These are phyloP conservation scores for Coemansia biformis DNA, from an alignment of 192 early-diverging fungal species.

Conservation along the genomic window DNA sequence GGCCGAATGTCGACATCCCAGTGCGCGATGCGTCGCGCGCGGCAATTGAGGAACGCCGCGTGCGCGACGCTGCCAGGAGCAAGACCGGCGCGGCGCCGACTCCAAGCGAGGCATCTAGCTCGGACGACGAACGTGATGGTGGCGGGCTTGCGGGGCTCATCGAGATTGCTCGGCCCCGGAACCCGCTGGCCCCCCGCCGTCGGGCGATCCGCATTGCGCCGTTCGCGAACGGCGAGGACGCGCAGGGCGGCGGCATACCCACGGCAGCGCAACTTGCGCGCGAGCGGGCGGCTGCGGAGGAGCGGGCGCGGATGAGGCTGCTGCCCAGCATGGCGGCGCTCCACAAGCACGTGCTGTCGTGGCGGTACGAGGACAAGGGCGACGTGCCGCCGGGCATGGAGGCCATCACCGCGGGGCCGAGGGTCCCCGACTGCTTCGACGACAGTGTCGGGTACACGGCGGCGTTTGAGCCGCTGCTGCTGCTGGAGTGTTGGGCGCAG, in stretches of 20 bases:
- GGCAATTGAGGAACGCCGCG: conserved; percentile 1
- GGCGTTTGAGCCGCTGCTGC: conserved; percentile 74
- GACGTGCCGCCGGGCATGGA: conserved; percentile 53
- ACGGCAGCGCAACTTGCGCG: conserved; percentile 15
- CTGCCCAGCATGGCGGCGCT: conserved; percentile 53
- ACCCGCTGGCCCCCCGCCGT: conserved; percentile 2
- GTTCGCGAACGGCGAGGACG: not conserved
- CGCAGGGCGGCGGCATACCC: not conserved
- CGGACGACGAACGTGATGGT: conserved; percentile 6
- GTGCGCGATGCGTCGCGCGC: conserved; percentile 8
- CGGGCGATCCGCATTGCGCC: conserved; percentile 23
- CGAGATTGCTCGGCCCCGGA: conserved; percentile 7
- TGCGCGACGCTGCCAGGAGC: conserved; percentile 1
- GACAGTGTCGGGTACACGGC: conserved; percentile 55
- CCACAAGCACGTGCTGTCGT: conserved; percentile 58
- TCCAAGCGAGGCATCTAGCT: conserved; percentile 20
- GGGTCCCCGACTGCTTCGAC: conserved; percentile 60
- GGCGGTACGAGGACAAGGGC: conserved; percentile 53
- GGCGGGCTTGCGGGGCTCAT: conserved; percentile 25
- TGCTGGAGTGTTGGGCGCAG: conserved; percentile 84
- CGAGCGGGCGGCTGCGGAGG: conserved; percentile 33
- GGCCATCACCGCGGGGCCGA: conserved; percentile 9
- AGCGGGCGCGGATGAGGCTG: conserved; percentile 42
- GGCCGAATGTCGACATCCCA: not conserved
- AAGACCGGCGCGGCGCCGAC: not conserved